Evolutionary conservation across 1,284 basidiomycete genomes (phyloP).

Genomic region (Irpex rosettiformis): DNA sequence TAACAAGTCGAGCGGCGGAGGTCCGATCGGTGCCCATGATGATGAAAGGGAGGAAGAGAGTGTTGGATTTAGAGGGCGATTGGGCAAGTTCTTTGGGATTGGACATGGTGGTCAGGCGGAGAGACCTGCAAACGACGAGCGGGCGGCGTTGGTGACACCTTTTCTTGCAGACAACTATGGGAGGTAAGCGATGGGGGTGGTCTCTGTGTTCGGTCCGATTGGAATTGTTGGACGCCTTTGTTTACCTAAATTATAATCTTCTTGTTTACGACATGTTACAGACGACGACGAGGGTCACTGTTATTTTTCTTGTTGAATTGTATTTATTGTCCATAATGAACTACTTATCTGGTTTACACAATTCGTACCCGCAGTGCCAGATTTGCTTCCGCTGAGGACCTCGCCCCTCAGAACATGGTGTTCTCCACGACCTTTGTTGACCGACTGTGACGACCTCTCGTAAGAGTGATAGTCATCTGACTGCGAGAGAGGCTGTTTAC

Average conservation of each 20-base stretch:
- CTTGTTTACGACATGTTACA: no score
- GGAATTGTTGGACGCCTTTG: no score
- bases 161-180: slow-evolving; percentile 44
- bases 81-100: slow-evolving; percentile 60
- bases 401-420: no score
- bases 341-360: no score
- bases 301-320: no score
- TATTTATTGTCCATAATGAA: no score
- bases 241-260: no score
- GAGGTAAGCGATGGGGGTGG: slow-evolving; percentile 7
- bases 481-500: neutral
- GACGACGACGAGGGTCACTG: no score
- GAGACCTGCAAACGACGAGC: slow-evolving; percentile 63
- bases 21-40: slow-evolving; percentile 22
- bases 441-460: neutral
- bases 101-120: slow-evolving; percentile 34
- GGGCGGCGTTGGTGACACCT: slow-evolving; percentile 75
- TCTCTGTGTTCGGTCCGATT: neutral
- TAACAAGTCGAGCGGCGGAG: slow-evolving; percentile 27
- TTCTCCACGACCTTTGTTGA: no score
- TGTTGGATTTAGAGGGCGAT: slow-evolving; percentile 38
- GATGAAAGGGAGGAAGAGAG: slow-evolving; percentile 31
- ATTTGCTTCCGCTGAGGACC: no score
- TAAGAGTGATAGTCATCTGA: neutral
- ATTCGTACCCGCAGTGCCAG: no score